Percentiles rank a stretch among this genome's conserved stretches.
Conservation (phyloP, 2,329 filamentous ascomycete species). For the Fusarium praegraminearum region DNA sequence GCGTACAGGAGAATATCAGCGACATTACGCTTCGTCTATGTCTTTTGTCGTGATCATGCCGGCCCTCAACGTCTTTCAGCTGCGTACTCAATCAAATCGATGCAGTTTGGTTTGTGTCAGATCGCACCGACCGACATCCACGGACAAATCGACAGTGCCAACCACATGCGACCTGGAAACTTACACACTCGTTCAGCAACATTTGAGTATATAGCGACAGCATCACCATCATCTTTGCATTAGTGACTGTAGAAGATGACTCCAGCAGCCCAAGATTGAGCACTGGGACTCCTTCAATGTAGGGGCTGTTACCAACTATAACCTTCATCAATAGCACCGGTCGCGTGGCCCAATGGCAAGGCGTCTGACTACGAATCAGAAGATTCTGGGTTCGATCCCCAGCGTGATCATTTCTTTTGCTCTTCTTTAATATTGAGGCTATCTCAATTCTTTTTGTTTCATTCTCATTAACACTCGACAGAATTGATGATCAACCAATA, state of each 20-base stretch:
- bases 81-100: fast-evolving
- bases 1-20: not conserved
- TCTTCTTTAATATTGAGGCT: too few species aligned
- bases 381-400: slow-evolving; percentile 41
- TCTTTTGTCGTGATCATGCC: not conserved
- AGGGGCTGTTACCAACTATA: fast-evolving
- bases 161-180: not conserved
- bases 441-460: not conserved
- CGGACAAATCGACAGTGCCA: too few species aligned
- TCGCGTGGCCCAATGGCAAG: slow-evolving; percentile 39
- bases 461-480: not conserved
- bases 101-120: too few species aligned
- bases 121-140: not conserved
- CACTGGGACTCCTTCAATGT: not conserved
- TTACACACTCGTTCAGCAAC: not conserved
- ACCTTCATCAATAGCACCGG: slow-evolving; percentile 1
- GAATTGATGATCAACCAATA: too few species aligned
- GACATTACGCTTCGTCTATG: not conserved
- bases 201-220: not conserved
- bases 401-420: slow-evolving; percentile 26
- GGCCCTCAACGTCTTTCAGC: not conserved
- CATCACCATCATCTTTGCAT: not conserved
- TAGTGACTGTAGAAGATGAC: not conserved
- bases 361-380: slow-evolving; percentile 41
- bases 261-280: not conserved